phyloP scores from a whole-genome alignment of 2,329 filamentous ascomycete genomes.

The Beauveria sp. region DNA sequence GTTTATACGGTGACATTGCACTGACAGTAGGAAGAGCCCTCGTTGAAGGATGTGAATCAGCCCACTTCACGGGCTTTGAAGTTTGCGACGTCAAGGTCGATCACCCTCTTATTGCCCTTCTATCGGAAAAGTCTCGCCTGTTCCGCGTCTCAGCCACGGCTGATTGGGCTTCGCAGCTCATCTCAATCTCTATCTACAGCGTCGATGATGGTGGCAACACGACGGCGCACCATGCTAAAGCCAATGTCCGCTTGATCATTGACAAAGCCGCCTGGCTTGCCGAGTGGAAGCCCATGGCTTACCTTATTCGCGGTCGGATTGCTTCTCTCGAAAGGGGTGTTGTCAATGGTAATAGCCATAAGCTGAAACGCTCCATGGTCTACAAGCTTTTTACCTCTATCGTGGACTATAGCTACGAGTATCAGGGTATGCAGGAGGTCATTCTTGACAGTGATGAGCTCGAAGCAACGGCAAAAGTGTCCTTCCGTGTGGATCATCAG shows the following conservation, averaged over 20 bases:
- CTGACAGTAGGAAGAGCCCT: background rate
- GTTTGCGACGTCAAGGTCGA: conserved; percentile 15
- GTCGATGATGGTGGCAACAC: conserved; percentile 14
- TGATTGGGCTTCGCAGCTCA: conserved; percentile 13
- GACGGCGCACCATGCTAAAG: conserved; percentile 1
- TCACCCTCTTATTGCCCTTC: conserved; percentile 16
- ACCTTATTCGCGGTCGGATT: background rate
- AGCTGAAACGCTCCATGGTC: background rate
- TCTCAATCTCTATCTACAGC: conserved; percentile 17
- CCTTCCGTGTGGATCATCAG: conserved; percentile 45
- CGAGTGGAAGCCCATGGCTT: background rate
- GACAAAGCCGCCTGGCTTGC: background rate
- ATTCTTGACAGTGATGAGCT: conserved; percentile 44
- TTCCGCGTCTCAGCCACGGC: conserved; percentile 15
- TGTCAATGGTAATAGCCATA: background rate
- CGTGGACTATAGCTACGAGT: conserved; percentile 45
- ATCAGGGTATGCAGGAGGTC: conserved; percentile 49
- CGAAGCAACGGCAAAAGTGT: conserved; percentile 21
- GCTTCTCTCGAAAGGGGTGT: background rate
- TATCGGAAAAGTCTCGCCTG: conserved; percentile 13
- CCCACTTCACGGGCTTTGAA: conserved; percentile 14
- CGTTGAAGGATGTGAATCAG: background rate
- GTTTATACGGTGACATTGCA: background rate
- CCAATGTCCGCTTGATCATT: background rate
- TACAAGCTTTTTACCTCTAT: conserved; percentile 58